These are phyloP conservation scores for Lanmaoa rubissima DNA, from an alignment of 768 basidiomycete species.

Conservation along the genomic window DNA sequence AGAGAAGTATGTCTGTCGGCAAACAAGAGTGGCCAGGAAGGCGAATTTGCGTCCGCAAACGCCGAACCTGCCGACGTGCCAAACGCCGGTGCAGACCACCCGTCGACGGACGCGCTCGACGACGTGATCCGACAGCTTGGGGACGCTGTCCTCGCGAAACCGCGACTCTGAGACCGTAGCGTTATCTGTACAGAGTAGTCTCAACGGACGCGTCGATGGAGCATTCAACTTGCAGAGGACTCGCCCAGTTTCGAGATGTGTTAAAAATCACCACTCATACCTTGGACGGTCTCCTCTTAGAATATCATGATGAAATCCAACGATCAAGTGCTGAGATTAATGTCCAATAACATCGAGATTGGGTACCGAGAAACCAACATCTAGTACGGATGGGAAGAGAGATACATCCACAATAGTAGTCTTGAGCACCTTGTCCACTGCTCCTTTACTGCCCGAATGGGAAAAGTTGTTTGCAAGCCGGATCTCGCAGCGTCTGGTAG, in stretches of 20 bases:
- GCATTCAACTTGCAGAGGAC: not conserved
- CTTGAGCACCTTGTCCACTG: no score
- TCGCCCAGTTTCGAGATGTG: not conserved
- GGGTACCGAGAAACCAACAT: not conserved
- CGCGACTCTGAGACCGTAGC: conserved; percentile 15
- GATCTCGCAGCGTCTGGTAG: conserved; percentile 6
- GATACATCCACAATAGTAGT: not conserved
- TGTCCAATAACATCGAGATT: not conserved
- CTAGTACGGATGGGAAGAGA: not conserved
- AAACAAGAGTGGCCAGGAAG: conserved; percentile 5
- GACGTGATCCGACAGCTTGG: not conserved
- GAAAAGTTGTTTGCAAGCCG: conserved; percentile 14
- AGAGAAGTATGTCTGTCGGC: conserved; percentile 43
- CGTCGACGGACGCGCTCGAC: not conserved
- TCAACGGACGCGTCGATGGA: not conserved
- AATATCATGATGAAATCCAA: not conserved
- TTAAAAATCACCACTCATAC: conserved; percentile 11
- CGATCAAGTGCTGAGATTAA: not conserved
- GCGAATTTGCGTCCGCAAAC: not conserved
- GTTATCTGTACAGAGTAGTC: not conserved
- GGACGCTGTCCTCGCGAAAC: conserved; percentile 8
- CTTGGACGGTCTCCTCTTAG: not conserved
- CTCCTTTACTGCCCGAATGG: conserved; percentile 12
- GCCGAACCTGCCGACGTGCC: not conserved
- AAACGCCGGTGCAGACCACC: not conserved